Evolutionary conservation across 306 rosid species (phyloP).

Genomic region (Acacia crassicarpa): DNA sequence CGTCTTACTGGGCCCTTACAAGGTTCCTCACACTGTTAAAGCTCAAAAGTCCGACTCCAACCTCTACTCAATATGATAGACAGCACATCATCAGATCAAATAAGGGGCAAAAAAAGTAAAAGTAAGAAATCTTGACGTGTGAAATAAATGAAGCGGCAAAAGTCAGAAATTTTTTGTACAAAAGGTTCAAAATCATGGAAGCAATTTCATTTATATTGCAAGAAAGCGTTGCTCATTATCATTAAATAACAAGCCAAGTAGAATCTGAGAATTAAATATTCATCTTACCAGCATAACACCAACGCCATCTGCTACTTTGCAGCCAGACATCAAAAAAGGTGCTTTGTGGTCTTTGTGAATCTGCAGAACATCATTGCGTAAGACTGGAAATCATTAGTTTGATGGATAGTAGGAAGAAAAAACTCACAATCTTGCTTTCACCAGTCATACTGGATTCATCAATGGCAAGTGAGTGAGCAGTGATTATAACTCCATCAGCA

Average conservation of each 20-base stretch:
- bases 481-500: slow-evolving; percentile 65
- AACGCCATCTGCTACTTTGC: slow-evolving; percentile 15
- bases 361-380: not conserved
- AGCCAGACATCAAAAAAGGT: slow-evolving; percentile 21
- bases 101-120: not conserved
- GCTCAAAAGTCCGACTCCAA: not conserved
- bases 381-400: not conserved
- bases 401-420: not conserved
- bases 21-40: not conserved
- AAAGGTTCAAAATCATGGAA: not conserved
- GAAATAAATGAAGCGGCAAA: not conserved
- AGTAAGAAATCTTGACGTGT: not conserved
- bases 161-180: not conserved
- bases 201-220: not conserved
- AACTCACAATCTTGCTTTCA: slow-evolving; percentile 57
- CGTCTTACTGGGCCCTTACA: not conserved
- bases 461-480: slow-evolving; percentile 66
- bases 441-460: slow-evolving; percentile 88
- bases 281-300: slow-evolving; percentile 21
- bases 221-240: not conserved
- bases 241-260: not conserved
- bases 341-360: slow-evolving; percentile 6
- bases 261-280: not conserved
- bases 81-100: not conserved
- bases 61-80: not conserved